These are phyloP conservation scores for Sporothrix protearum DNA, from an alignment of 2,329 filamentous ascomycete species.

Conservation along the genomic window DNA sequence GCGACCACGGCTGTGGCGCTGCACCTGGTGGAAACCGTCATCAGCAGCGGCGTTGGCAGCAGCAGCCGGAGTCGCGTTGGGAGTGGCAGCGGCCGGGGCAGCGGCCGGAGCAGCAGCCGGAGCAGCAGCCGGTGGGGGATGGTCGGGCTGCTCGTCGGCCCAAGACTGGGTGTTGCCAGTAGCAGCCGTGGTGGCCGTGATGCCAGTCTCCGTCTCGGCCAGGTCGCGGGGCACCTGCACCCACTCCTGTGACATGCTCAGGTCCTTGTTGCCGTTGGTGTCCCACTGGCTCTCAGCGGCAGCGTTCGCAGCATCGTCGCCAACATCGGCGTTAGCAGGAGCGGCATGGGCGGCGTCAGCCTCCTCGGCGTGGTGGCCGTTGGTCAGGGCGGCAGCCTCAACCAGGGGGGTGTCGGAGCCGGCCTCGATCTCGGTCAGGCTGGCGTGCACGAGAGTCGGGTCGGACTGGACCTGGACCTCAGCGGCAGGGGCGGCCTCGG, in stretches of 20 bases:
- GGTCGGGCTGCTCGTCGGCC: constrained; percentile 73
- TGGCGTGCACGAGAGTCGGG: constrained; percentile 63
- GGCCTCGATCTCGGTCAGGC: constrained; percentile 62
- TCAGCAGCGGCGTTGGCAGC: constrained; percentile 38
- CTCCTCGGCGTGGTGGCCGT: constrained; percentile 23
- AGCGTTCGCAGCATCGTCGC: constrained; percentile 54
- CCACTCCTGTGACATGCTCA: constrained; percentile 62
- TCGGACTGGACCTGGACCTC: constrained; percentile 55
- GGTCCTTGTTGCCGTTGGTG: constrained; percentile 38
- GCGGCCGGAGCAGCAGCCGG: no score
- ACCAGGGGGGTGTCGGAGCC: constrained; percentile 28
- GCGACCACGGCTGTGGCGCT: constrained; percentile 55
- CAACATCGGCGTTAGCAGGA: constrained; percentile 47
- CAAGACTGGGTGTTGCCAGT: constrained; percentile 62
- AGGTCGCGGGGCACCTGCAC: constrained; percentile 70
- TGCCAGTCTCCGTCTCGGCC: constrained; percentile 67
- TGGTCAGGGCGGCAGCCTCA: constrained; percentile 9
- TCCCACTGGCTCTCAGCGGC: constrained; percentile 68
- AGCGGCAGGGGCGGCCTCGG: constrained; percentile 29
- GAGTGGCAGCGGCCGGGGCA: constrained; percentile 27
- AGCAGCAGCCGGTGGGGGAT: constrained; percentile 35
- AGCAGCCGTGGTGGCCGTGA: constrained; percentile 58
- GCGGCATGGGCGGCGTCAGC: constrained; percentile 24
- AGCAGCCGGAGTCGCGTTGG: constrained; percentile 19
- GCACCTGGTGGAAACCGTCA: constrained; percentile 72